Base-by-base conservation (phyloP, 441 rosid species). In the Jatropha multifida region DNA sequence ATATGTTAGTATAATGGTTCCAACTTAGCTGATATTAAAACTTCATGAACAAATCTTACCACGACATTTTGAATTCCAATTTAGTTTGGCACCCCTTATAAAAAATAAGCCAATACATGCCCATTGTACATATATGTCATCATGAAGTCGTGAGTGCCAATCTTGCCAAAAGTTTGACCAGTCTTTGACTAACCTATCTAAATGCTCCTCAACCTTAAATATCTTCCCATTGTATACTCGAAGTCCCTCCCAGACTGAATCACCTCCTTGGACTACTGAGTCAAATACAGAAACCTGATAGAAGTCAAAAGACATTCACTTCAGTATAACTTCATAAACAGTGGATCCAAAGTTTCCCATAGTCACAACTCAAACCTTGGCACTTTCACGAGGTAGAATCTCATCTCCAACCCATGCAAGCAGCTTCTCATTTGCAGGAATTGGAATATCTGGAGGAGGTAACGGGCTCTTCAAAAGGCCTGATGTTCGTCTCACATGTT, bases 231-330 rank as follows among this genome's bases (percentile, higher is more conserved):
- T 80, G 76, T 92, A 91, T 74, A 92, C 77, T 64, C 97, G 78
- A 75, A 94, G 97, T 71, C 98, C 98, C 86, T 94, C 97, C 98
- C 98, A 94, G 65, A 86, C 98, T 23, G 88, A 91, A 76, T 94
- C 97, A 78, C 98, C 95, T 18, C 98, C 97, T 89, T 92, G 97
- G 78, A 94, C 94, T 75, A 91, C 83, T 42, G 97, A 94, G 85
- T 94, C 95, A 80, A 94, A 92, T 20, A 91, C 97, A 62, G 97
- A 94, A 82, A 94, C 98, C 98, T 92, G 75, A 80, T 27, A 62
- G 13, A 79, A 66, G 38, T 38, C 27, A 26, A 63, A 55, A 71
- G 7, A 20, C 20, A 76, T 17, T 60, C 23, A 42, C 49, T 61
- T 32, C 32, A 32, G 63, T 59, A 71, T 13, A 74, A 32, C 37